Conservation (phyloP, 345 rosid species). For the Hirschfeldia incana region DNA sequence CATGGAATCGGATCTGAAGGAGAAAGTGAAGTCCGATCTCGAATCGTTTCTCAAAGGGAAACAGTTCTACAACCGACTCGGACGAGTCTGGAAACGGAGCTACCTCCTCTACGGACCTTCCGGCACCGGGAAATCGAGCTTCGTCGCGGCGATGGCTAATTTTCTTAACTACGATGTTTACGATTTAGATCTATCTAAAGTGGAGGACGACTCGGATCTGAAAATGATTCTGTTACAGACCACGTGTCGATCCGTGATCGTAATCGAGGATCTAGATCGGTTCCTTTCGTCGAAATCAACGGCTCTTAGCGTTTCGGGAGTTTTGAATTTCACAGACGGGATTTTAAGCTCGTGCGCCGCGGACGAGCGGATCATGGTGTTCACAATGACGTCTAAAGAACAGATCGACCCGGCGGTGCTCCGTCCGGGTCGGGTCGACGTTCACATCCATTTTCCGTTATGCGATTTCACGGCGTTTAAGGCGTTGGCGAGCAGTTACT, state of each 20-base stretch:
- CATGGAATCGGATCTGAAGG: constrained; percentile 73
- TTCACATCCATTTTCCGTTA: constrained; percentile 77
- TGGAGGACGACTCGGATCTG: constrained; percentile 58
- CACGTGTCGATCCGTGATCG: constrained; percentile 49
- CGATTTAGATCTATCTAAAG: constrained; percentile 65
- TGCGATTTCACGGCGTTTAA: constrained; percentile 85
- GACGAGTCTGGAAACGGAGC: constrained; percentile 84
- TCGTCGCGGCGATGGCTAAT: constrained; percentile 78
- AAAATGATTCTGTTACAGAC: constrained; percentile 58
- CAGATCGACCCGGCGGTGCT: constrained; percentile 63
- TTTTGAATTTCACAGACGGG: constrained; percentile 76
- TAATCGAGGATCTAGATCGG: constrained; percentile 71
- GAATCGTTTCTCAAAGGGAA: constrained; percentile 65
- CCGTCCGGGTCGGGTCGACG: constrained; percentile 84
- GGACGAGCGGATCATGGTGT: constrained; percentile 73
- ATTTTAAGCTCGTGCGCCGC: constrained; percentile 56
- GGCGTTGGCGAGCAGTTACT: constrained; percentile 65
- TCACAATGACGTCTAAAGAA: constrained; percentile 65
- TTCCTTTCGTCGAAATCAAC: constrained; percentile 55
- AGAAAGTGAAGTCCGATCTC: constrained; percentile 67
- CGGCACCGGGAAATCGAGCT: constrained; percentile 83
- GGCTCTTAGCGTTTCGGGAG: constrained; percentile 50
- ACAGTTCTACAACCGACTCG: constrained; percentile 66
- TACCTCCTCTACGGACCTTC: constrained; percentile 72
- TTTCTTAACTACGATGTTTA: constrained; percentile 62